A percentile compares a stretch with the other conserved stretches of the same genome.
These are phyloP conservation scores for Dentipellis sp. DNA, from an alignment of 768 basidiomycete genomes.

Conservation along the genomic window DNA sequence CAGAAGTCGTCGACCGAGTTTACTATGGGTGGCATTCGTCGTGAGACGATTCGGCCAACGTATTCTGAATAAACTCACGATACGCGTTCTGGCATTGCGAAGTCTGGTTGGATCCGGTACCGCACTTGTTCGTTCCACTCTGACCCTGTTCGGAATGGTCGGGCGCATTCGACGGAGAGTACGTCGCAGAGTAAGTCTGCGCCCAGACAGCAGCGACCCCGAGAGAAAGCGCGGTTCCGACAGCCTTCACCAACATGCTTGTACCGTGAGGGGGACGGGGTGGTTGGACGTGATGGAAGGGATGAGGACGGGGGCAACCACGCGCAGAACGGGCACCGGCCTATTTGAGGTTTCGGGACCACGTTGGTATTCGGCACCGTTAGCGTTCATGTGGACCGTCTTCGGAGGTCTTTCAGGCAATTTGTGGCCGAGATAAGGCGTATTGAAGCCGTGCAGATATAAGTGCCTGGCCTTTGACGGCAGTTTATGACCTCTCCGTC, in stretches of 20 bases:
- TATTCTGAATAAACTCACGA: conserved; percentile 26
- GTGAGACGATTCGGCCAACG: background rate
- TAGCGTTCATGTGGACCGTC: background rate
- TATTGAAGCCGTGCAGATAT: background rate
- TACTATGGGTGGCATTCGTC: conserved; percentile 23
- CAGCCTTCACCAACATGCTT: conserved; percentile 5
- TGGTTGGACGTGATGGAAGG: background rate
- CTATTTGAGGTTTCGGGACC: background rate
- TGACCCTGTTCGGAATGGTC: conserved; percentile 47
- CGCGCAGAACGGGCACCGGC: background rate
- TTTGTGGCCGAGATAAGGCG: background rate
- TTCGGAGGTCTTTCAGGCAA: background rate
- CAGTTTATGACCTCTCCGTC: too few relatives aligned
- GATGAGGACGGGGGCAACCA: background rate
- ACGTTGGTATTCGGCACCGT: background rate
- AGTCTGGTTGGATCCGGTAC: conserved; percentile 40
- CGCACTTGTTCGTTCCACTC: conserved; percentile 58
- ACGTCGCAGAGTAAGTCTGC: conserved; percentile 35
- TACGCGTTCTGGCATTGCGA: conserved; percentile 63
- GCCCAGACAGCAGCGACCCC: conserved; percentile 15
- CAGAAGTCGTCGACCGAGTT: conserved; percentile 55
- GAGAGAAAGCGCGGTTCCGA: conserved; percentile 7
- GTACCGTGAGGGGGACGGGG: background rate
- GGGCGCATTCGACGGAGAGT: conserved; percentile 39
- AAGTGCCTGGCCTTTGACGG: too few relatives aligned